phyloP scores from a whole-genome alignment of 306 rosid species.

The Betula pendula region DNA sequence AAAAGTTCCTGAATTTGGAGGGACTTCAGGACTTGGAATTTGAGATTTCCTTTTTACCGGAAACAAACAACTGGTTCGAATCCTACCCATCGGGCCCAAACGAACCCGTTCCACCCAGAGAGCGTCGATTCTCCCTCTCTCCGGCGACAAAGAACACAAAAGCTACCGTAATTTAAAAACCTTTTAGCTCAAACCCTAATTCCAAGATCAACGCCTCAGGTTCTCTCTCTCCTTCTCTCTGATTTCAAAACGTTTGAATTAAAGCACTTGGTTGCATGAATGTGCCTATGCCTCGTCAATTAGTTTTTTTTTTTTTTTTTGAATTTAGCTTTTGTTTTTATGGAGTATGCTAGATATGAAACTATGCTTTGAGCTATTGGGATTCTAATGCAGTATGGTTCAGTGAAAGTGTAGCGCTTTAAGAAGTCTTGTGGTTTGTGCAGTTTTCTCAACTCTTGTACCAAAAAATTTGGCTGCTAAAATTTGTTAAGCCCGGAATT shows the following conservation, averaged over 20 bases:
- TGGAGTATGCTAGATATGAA: not conserved
- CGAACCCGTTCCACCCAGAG: not conserved
- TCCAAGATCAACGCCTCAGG: slow-evolving; percentile 16
- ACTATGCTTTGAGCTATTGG: not conserved
- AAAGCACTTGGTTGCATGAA: not conserved
- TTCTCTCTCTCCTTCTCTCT: not conserved
- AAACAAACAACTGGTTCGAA: not conserved
- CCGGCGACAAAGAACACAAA: not conserved
- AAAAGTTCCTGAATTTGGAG: not conserved
- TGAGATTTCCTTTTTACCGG: not conserved
- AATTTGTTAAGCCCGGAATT: not conserved
- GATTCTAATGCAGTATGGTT: slow-evolving; percentile 2
- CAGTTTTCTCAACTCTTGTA: not conserved
- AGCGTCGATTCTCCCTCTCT: not conserved
- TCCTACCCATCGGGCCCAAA: not conserved
- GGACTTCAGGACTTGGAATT: not conserved
- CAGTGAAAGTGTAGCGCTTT: not conserved
- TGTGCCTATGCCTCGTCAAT: not conserved
- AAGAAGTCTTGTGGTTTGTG: not conserved
- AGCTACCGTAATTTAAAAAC: slow-evolving; percentile 2
- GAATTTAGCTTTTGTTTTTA: not conserved
- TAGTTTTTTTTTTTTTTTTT: not conserved
- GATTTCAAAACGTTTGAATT: not conserved
- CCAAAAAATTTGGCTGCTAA: not conserved
- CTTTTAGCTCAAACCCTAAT: slow-evolving; percentile 28